phyloP scores from a whole-genome alignment of 1,284 basidiomycete genomes.

The Peniophora sp. region DNA sequence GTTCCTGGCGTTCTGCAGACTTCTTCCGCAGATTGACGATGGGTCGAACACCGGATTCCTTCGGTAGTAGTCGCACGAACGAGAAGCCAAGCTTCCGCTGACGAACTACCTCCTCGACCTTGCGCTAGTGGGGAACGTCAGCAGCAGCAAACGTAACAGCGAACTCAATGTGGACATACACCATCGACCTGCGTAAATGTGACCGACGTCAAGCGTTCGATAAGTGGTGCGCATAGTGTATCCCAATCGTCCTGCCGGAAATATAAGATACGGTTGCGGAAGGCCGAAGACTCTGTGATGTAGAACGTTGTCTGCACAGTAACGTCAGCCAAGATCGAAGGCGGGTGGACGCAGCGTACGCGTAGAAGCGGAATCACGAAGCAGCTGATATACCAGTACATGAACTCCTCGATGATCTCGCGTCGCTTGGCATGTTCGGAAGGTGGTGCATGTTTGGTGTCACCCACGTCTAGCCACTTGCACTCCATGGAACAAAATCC shows the following conservation, averaged over 20 bases:
- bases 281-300: slow-evolving; percentile 86
- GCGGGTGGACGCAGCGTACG: slow-evolving; percentile 32
- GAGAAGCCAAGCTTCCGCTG: slow-evolving; percentile 75
- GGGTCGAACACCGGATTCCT: slow-evolving; percentile 89
- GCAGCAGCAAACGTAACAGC: neutral
- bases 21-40: slow-evolving; percentile 87
- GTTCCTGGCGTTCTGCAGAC: slow-evolving; percentile 28
- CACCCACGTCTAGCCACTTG: slow-evolving; percentile 66
- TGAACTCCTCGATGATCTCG: slow-evolving; percentile 76
- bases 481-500: slow-evolving; percentile 71
- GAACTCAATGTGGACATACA: slow-evolving; percentile 26
- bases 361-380: slow-evolving; percentile 77
- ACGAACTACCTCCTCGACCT: slow-evolving; percentile 57
- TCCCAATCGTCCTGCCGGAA: slow-evolving; percentile 95
- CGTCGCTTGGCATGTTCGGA: slow-evolving; percentile 68
- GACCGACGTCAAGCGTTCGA: slow-evolving; percentile 60
- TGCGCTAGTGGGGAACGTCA: slow-evolving; percentile 30
- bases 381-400: slow-evolving; percentile 91
- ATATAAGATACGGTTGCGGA: slow-evolving; percentile 83
- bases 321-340: slow-evolving; percentile 2
- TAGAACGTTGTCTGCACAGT: slow-evolving; percentile 80
- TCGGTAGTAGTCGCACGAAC: slow-evolving; percentile 85
- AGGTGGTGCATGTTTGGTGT: slow-evolving; percentile 38
- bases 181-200: slow-evolving; percentile 59
- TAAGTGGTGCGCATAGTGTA: slow-evolving; percentile 72